phyloP scores from a whole-genome alignment of 2,329 filamentous ascomycete genomes.

The Cryphonectria japonica region DNA sequence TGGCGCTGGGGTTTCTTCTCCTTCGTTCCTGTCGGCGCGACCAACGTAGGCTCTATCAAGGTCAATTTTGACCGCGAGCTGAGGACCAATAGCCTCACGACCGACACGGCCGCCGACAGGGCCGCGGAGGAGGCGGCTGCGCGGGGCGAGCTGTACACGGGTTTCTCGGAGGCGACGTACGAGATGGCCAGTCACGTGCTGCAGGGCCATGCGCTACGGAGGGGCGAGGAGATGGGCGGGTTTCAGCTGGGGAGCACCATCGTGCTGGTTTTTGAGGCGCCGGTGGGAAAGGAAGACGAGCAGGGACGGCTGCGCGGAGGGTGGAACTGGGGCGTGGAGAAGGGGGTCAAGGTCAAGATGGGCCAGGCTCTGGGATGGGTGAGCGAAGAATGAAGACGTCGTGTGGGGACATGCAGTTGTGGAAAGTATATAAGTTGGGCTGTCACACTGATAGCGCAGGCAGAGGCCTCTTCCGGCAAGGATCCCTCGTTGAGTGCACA shows the following conservation, averaged over 20 bases:
- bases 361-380: constrained; percentile 84
- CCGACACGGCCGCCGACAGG: constrained; percentile 87
- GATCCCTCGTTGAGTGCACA: not conserved
- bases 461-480: not conserved
- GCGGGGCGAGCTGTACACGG: constrained; percentile 81
- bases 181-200: constrained; percentile 75
- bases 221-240: constrained; percentile 96
- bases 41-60: constrained; percentile 95
- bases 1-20: constrained; percentile 99
- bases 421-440: not conserved
- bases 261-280: constrained; percentile 95
- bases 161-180: constrained; percentile 92
- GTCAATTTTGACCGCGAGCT: constrained; percentile 97
- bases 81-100: constrained; percentile 87
- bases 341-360: constrained; percentile 86
- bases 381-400: constrained; percentile 43
- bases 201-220: constrained; percentile 78
- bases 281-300: constrained; percentile 63
- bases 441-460: not conserved
- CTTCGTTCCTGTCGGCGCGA: constrained; percentile 93
- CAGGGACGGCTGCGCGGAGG: constrained; percentile 61
- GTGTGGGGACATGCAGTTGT: not conserved
- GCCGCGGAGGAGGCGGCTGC: constrained; percentile 79
- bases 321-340: constrained; percentile 85
- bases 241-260: constrained; percentile 96